Evolutionary conservation across 371 early-diverging fungal species (phyloP).

Genomic region (Funneliformis caledonium): DNA sequence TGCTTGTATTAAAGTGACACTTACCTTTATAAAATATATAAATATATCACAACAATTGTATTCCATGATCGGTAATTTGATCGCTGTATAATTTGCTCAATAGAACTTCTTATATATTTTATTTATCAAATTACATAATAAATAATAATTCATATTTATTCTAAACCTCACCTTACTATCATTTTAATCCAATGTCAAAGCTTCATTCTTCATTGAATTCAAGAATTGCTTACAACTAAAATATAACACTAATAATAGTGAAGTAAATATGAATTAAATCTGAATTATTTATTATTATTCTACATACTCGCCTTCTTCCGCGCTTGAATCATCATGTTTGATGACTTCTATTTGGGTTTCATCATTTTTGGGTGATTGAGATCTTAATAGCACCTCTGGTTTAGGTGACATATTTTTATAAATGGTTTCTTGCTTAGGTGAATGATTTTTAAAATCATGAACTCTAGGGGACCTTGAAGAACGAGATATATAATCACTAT

Average conservation of each 20-base stretch:
- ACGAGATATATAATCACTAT: neutral
- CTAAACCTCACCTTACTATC: constrained; percentile 3
- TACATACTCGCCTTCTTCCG: constrained; percentile 40
- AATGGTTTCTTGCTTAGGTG: constrained; percentile 1
- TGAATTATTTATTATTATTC: constrained; percentile 16
- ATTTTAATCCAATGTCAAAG: constrained; percentile 3
- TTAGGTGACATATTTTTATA: constrained; percentile 7
- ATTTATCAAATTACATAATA: neutral
- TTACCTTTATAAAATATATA: neutral
- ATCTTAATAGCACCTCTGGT: neutral
- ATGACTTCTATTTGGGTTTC: neutral
- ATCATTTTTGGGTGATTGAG: neutral
- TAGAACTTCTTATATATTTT: neutral
- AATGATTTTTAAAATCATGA: constrained; percentile 16
- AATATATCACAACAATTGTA: neutral
- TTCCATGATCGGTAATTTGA: constrained; percentile 1
- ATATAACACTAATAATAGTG: constrained; percentile 26
- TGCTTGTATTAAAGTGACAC: neutral
- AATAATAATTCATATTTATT: neutral
- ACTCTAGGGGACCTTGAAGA: constrained; percentile 9
- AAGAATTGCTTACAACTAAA: constrained; percentile 9
- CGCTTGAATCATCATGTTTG: constrained; percentile 38
- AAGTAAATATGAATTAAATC: neutral
- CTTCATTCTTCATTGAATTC: constrained; percentile 17
- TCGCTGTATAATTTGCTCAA: neutral